Evolutionary conservation across 1,139 yeast genomes (phyloP).

Genomic region (Hanseniaspora gamundiae): DNA sequence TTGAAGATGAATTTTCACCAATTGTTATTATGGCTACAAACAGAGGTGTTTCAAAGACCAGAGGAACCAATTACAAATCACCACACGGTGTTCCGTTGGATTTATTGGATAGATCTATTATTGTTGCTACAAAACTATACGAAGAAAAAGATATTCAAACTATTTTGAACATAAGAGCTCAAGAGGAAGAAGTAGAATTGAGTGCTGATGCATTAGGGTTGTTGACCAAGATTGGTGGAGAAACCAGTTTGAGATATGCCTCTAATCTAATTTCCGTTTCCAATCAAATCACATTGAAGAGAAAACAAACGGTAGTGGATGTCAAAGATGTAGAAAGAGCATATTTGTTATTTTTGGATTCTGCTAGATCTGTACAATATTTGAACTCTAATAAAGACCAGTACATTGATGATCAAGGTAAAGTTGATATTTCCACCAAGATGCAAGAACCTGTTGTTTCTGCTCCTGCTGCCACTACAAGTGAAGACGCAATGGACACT

Average conservation of each 20-base stretch:
- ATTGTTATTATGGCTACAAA: slow-evolving; percentile 98
- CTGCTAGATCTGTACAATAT: slow-evolving; percentile 74
- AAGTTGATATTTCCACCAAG: slow-evolving; percentile 37
- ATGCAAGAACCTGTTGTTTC: background rate
- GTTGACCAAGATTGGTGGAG: slow-evolving; percentile 84
- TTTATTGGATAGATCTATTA: slow-evolving; percentile 84
- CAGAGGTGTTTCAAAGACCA: slow-evolving; percentile 81
- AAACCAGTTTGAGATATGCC: slow-evolving; percentile 87
- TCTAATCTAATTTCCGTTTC: slow-evolving; percentile 84
- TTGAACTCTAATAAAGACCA: slow-evolving; percentile 52
- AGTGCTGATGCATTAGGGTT: slow-evolving; percentile 75
- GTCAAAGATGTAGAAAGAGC: slow-evolving; percentile 80
- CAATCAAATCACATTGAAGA: slow-evolving; percentile 70
- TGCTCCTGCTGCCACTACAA: background rate
- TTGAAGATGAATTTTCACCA: slow-evolving; percentile 94
- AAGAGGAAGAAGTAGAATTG: slow-evolving; percentile 89
- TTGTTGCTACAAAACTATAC: slow-evolving; percentile 75
- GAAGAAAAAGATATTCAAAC: slow-evolving; percentile 72
- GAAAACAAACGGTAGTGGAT: slow-evolving; percentile 58
- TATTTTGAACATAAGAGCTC: slow-evolving; percentile 82
- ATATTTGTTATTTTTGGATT: slow-evolving; percentile 76
- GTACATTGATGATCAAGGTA: slow-evolving; percentile 63
- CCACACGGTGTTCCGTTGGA: slow-evolving; percentile 97
- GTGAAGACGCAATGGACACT: slow-evolving; percentile 22
- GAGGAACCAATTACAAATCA: slow-evolving; percentile 88